Percentiles rank a stretch among this genome's conserved stretches.
These are phyloP conservation scores for Cryphonectria nitschkei DNA, from an alignment of 2,329 filamentous ascomycete genomes.

Conservation along the genomic window DNA sequence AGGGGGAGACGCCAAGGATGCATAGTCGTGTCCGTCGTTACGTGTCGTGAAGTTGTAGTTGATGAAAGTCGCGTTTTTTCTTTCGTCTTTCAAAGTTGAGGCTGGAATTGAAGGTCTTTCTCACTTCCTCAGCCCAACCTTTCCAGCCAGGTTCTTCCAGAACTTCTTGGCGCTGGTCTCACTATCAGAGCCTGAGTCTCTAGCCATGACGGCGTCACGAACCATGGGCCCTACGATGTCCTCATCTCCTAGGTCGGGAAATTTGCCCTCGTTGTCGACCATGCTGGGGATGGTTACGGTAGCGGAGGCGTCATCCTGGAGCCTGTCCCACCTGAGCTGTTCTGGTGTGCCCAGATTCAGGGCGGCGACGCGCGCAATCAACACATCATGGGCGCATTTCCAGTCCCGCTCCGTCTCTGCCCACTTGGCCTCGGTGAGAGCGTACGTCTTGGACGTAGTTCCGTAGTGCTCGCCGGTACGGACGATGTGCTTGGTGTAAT, in stretches of 20 bases:
- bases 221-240: conserved; percentile 95
- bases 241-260: conserved; percentile 83
- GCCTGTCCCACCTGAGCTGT: conserved; percentile 42
- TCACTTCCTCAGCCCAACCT: conserved; percentile 44
- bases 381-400: conserved; percentile 70
- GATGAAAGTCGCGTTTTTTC: neutral
- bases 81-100: too few species aligned
- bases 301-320: conserved; percentile 60
- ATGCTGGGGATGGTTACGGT: conserved; percentile 72
- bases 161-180: conserved; percentile 48
- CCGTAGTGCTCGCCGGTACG: conserved; percentile 91
- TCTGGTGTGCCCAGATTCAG: conserved; percentile 35
- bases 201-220: conserved; percentile 58
- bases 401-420: conserved; percentile 75
- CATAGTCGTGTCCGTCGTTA: conserved; percentile 26
- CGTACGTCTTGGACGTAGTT: conserved; percentile 84
- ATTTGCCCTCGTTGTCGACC: conserved; percentile 77
- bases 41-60: conserved; percentile 14
- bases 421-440: conserved; percentile 88
- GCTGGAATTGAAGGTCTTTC: neutral
- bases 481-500: conserved; percentile 87
- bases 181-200: conserved; percentile 45
- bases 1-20: conserved; percentile 15
- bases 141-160: conserved; percentile 53
- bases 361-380: conserved; percentile 57